phyloP scores from a whole-genome alignment of 176 grass and related monocot species.

The Oryza australiensis region DNA sequence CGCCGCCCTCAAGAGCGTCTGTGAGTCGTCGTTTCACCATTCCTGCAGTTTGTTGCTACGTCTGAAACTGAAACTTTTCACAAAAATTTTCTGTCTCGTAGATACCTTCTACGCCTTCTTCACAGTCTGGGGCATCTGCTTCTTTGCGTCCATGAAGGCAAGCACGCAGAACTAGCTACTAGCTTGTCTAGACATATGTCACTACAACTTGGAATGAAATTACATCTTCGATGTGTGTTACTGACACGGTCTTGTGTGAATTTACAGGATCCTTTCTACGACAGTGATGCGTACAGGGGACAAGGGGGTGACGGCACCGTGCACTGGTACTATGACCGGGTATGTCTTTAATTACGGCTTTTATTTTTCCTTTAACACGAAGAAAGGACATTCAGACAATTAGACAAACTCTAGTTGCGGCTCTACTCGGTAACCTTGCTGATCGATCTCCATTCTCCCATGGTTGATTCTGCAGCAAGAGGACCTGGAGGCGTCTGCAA shows the following conservation, averaged over 20 bases:
- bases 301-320: slow-evolving; percentile 76
- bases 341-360: slow-evolving; percentile 15
- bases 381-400: background rate
- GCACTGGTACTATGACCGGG: slow-evolving; percentile 88
- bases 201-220: background rate
- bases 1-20: slow-evolving; percentile 66
- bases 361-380: background rate
- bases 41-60: background rate
- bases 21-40: slow-evolving; percentile 39
- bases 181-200: background rate
- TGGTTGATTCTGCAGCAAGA: slow-evolving; percentile 66
- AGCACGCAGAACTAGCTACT: background rate
- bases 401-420: background rate
- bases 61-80: background rate
- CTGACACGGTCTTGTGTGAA: background rate
- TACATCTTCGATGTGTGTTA: background rate
- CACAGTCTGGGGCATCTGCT: slow-evolving; percentile 80
- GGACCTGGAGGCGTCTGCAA: slow-evolving; percentile 72
- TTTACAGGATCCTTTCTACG: slow-evolving; percentile 84
- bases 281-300: slow-evolving; percentile 71
- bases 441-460: background rate
- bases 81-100: slow-evolving; percentile 5
- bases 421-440: background rate
- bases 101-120: slow-evolving; percentile 94
- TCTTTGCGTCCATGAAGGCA: slow-evolving; percentile 88